A percentile compares a stretch with the other conserved stretches of the same genome.
Conservation (phyloP, 2,329 filamentous ascomycete species). For the Knoxdaviesia capensis region DNA sequence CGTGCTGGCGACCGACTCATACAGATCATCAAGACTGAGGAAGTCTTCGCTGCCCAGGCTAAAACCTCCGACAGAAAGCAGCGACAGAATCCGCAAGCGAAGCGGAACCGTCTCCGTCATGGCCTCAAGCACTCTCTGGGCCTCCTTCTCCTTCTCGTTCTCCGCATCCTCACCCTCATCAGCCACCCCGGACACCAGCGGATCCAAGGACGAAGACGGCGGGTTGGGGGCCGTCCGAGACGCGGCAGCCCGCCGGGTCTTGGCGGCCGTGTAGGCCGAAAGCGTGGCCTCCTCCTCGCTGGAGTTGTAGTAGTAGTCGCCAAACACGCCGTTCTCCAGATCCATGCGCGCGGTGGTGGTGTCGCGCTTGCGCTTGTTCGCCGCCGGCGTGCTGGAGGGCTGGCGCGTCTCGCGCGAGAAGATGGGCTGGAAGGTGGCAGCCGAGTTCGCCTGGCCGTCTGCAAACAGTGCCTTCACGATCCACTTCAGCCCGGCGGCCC, state of each 20-base stretch:
- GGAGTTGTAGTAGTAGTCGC: slow-evolving; percentile 24
- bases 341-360: slow-evolving; percentile 19
- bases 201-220: no score
- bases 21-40: slow-evolving; percentile 29
- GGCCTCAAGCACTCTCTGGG: background rate
- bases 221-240: no score
- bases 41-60: slow-evolving; percentile 21
- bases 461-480: slow-evolving; percentile 49
- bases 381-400: slow-evolving; percentile 12
- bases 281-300: slow-evolving; percentile 11
- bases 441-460: slow-evolving; percentile 33
- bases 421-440: slow-evolving; percentile 40
- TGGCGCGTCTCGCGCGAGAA: slow-evolving; percentile 43
- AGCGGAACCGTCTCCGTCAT: slow-evolving; percentile 35
- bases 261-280: slow-evolving; percentile 3
- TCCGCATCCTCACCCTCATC: background rate
- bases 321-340: slow-evolving; percentile 37
- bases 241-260: background rate
- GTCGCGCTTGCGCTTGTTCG: slow-evolving; percentile 28
- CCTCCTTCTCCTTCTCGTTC: background rate
- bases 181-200: no score
- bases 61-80: slow-evolving; percentile 26
- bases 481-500: slow-evolving; percentile 25
- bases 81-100: slow-evolving; percentile 40
- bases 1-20: slow-evolving; percentile 34